Evolutionary conservation across 1,284 basidiomycete genomes (phyloP).

Genomic region (Ceratobasidium sp.): DNA sequence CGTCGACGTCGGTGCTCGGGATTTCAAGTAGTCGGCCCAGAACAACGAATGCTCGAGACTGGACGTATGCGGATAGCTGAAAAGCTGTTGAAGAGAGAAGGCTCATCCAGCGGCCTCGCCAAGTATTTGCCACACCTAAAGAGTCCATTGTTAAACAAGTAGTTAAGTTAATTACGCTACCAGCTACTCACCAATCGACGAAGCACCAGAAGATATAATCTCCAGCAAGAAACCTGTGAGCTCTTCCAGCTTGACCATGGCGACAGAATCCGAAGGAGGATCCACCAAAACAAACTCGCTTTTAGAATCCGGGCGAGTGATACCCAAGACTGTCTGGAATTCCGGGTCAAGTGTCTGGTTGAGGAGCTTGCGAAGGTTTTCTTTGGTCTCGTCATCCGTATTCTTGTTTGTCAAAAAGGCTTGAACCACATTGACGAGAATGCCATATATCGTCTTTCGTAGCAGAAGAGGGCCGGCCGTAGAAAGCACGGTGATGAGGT

Average conservation of each 20-base stretch:
- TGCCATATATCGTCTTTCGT: conserved; percentile 84
- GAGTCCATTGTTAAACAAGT: neutral
- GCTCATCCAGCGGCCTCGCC: conserved; percentile 95
- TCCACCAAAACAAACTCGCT: conserved; percentile 74
- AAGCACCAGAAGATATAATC: conserved; percentile 75
- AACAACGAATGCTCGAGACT: conserved; percentile 89
- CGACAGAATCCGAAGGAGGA: conserved; percentile 69
- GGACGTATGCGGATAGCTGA: conserved; percentile 90
- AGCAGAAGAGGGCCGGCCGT: conserved; percentile 80
- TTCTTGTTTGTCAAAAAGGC: conserved; percentile 72
- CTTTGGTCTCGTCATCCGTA: conserved; percentile 68
- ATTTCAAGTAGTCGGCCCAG: conserved; percentile 74
- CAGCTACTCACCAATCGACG: conserved; percentile 71
- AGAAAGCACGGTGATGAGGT: conserved; percentile 80
- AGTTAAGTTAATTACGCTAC: neutral
- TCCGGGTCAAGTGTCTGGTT: conserved; percentile 70
- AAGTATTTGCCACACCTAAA: conserved; percentile 88
- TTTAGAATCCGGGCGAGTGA: conserved; percentile 69
- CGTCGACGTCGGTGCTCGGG: conserved; percentile 84
- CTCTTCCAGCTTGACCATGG: conserved; percentile 75
- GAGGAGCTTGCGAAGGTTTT: conserved; percentile 73
- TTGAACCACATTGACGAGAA: conserved; percentile 85
- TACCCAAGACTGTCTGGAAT: conserved; percentile 79
- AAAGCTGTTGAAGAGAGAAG: conserved; percentile 93
- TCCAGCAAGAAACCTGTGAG: conserved; percentile 75